These are phyloP conservation scores for Ustilago bromivora DNA, from an alignment of 1,284 basidiomycete genomes.

Conservation along the genomic window DNA sequence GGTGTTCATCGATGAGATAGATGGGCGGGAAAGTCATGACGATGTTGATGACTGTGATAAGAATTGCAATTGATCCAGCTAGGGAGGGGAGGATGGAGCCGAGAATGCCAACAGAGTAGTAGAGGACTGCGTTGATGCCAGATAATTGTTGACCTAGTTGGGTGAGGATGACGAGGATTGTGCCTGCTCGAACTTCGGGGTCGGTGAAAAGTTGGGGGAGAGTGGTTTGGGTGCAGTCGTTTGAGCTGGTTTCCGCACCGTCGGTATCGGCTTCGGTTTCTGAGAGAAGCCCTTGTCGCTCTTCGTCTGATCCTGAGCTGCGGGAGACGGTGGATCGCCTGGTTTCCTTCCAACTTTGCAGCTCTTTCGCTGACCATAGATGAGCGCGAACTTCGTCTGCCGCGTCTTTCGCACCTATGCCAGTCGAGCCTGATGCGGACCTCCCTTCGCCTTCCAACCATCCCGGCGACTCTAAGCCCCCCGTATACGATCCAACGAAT, in stretches of 20 bases:
- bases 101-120: conserved; percentile 65
- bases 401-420: conserved; percentile 9
- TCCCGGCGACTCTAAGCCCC: conserved; percentile 57
- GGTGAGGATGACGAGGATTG: conserved; percentile 57
- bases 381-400: conserved; percentile 33
- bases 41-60: conserved; percentile 74
- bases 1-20: conserved; percentile 78
- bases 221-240: conserved; percentile 6
- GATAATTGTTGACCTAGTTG: conserved; percentile 66
- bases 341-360: conserved; percentile 34
- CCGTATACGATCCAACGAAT: conserved; percentile 59
- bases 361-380: conserved; percentile 46
- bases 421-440: not conserved
- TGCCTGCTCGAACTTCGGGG: conserved; percentile 38
- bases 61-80: conserved; percentile 56
- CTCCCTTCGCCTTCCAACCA: conserved; percentile 56
- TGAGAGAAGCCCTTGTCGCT: conserved; percentile 37
- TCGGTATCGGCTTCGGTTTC: conserved; percentile 7
- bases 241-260: not conserved
- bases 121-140: conserved; percentile 66
- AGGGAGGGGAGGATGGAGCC: conserved; percentile 51
- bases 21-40: conserved; percentile 85
- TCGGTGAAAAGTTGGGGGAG: conserved; percentile 37
- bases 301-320: conserved; percentile 25
- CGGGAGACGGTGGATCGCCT: conserved; percentile 5